Evolutionary conservation across 768 basidiomycete genomes (phyloP), one percentile per base, ranked within the genome.

Genomic region (Mycena rebaudengoi): DNA sequence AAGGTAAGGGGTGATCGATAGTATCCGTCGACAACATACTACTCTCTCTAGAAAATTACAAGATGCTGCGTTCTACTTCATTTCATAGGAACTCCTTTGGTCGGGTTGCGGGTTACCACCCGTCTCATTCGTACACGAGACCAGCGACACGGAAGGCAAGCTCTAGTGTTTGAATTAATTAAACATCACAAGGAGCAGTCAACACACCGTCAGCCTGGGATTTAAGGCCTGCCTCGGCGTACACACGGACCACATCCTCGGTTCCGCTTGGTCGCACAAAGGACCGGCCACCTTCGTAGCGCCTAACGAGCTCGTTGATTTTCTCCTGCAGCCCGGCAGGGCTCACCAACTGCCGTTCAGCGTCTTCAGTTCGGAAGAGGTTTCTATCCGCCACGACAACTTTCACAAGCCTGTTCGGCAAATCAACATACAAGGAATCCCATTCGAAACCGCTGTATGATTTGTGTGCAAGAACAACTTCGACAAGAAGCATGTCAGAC

Each of bases 261-360:
- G 98, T 99, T 10, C 98, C 98, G 75, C 95, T 97, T 3, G 98
- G 98, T 60, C 98, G 79, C 18, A 99, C 98, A 72, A 99, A 99
- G 26, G 94, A 88, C 40, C 98, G 87, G 1, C 98, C 98, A 18
- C 88, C 88, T 45, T 91, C 89, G 71, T 91, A 92, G 71, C 88
- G 88, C 59, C 83, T 81, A 29, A 94, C 90, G 35, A 95, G 83
- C 26, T 90, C 91, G 63, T 98, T 91, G 50, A 99, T 89, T 75
- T 86, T 89, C 12, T 75, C 81, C 75, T 99, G 98, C 60, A 98
- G 74, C 11, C 92, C 92, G 18, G 78, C 77, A 3, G 98, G 98
- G 70, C 80, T 91, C 33, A 91, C 87, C 66, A 99, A 83, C 53
- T 88, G 88, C 64, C 98, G 88, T 76, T 99, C 98, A 1, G 98